Conservation (phyloP, 768 basidiomycete genomes). For the Xerocomellus intermedius region DNA sequence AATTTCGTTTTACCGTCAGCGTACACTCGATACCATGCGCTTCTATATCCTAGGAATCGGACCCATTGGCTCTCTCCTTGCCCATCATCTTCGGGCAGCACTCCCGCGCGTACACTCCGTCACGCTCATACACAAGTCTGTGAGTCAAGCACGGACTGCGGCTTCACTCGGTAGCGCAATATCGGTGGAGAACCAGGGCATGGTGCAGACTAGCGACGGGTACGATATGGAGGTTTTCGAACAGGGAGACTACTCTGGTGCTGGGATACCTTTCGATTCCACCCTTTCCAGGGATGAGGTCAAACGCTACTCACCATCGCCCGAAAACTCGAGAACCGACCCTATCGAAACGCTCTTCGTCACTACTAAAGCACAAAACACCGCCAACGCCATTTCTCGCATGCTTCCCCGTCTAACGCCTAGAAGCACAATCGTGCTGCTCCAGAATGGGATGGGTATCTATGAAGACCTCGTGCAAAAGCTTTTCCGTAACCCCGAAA, state of each 20-base stretch:
- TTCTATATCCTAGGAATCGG: conserved; percentile 80
- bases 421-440: conserved; percentile 78
- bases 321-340: conserved; percentile 18
- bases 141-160: conserved; percentile 36
- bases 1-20: background rate
- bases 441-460: conserved; percentile 94
- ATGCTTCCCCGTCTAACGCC: conserved; percentile 64
- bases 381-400: conserved; percentile 51
- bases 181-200: conserved; percentile 50
- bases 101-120: conserved; percentile 55
- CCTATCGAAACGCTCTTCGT: conserved; percentile 79
- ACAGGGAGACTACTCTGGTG: conserved; percentile 21
- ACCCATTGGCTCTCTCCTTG: conserved; percentile 77
- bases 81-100: conserved; percentile 70
- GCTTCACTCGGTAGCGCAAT: conserved; percentile 38
- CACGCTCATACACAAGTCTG: conserved; percentile 65
- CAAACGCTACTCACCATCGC: conserved; percentile 15
- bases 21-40: conserved; percentile 40
- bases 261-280: conserved; percentile 18
- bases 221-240: conserved; percentile 54
- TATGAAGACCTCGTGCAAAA: conserved; percentile 71
- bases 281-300: background rate
- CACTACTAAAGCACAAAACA: conserved; percentile 74
- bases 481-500: conserved; percentile 69
- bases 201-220: conserved; percentile 39